These are phyloP conservation scores for Beverwykella pulmonaria DNA, from an alignment of 495 filamentous ascomycete genomes.

Conservation along the genomic window DNA sequence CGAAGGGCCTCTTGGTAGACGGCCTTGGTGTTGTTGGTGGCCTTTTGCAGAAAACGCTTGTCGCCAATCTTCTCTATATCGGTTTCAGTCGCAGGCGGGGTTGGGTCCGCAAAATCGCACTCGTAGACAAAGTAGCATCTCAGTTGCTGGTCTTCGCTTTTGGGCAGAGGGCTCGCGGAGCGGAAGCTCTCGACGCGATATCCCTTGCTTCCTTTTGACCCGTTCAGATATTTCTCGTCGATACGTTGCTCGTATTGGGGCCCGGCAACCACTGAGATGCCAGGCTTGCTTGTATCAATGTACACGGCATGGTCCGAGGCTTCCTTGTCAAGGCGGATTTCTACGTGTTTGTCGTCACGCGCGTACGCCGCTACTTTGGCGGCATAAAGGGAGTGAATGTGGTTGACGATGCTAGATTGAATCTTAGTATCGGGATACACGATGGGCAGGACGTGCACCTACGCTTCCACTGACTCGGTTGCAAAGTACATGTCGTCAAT, in stretches of 20 bases:
- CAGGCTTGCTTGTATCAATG: constrained; percentile 94
- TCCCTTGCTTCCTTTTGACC: constrained; percentile 62
- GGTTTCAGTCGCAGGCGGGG: constrained; percentile 72
- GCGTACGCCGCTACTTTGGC: constrained; percentile 95
- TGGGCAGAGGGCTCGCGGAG: constrained; percentile 71
- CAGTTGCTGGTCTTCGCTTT: constrained; percentile 75
- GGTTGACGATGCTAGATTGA: constrained; percentile 68
- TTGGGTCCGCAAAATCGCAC: constrained; percentile 82
- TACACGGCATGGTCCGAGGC: constrained; percentile 94
- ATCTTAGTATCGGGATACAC: constrained; percentile 1
- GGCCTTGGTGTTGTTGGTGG: constrained; percentile 89
- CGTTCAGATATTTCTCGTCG: constrained; percentile 90
- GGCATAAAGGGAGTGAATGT: constrained; percentile 94
- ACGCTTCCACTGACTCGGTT: constrained; percentile 78
- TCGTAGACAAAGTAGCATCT: constrained; percentile 99
- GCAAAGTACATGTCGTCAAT: constrained; percentile 99
- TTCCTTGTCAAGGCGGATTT: constrained; percentile 95
- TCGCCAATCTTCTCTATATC: constrained; percentile 90
- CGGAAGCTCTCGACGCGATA: constrained; percentile 98
- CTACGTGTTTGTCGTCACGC: constrained; percentile 87
- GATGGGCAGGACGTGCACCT: constrained; percentile 4
- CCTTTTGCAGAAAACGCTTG: constrained; percentile 91
- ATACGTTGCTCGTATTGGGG: constrained; percentile 92
- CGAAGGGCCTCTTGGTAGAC: constrained; percentile 93
- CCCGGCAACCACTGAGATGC: constrained; percentile 70